Conservation (phyloP, 2,329 filamentous ascomycete genomes). For the Lasiodiplodia citricola region DNA sequence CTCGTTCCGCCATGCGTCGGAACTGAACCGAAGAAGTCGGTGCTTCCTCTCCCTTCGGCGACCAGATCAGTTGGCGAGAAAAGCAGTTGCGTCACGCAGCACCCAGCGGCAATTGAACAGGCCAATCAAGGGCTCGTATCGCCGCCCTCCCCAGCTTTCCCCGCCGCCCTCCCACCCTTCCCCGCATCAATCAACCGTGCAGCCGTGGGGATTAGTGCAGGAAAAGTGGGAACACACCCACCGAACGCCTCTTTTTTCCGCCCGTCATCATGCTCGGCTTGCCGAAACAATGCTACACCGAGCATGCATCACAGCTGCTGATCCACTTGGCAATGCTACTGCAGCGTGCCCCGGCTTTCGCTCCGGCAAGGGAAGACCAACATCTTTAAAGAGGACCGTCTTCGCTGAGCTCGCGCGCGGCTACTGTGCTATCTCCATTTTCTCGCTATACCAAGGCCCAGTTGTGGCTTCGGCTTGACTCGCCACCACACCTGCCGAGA, state of each 20-base stretch:
- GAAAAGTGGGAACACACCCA: conserved; percentile 8
- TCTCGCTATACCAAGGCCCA: background rate
- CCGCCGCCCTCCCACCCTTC: background rate
- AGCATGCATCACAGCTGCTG: background rate
- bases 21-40: background rate
- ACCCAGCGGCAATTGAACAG: background rate
- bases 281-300: conserved; percentile 1
- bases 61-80: too few species aligned
- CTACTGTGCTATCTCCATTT: background rate
- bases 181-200: conserved; percentile 9
- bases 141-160: background rate
- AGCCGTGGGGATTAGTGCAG: background rate
- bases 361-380: conserved; percentile 2
- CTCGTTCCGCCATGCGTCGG: background rate
- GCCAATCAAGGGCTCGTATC: background rate
- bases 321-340: background rate
- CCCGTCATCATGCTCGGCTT: conserved; percentile 7
- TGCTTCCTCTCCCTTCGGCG: background rate
- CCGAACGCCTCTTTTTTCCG: conserved; percentile 14
- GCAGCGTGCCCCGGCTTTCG: conserved; percentile 1
- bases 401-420: background rate
- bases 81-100: background rate
- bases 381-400: background rate
- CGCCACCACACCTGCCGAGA: conserved; percentile 1
- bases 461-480: background rate